Evolutionary conservation across 345 rosid species (phyloP).

Genomic region (Lepidium africanum): DNA sequence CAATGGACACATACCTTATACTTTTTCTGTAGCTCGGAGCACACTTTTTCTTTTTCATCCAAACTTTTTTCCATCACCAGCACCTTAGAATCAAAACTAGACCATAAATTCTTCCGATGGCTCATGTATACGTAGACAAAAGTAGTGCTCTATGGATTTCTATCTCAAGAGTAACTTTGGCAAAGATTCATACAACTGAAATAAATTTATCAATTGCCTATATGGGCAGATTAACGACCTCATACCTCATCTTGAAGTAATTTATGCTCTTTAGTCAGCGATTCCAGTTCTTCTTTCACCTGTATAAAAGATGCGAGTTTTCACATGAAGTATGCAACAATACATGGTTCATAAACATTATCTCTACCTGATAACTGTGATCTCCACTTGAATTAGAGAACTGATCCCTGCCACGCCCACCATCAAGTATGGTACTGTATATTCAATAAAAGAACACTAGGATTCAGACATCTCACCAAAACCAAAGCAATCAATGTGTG

Average conservation of each 20-base stretch:
- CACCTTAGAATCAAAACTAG: slow-evolving; percentile 37
- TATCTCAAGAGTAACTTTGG: neutral
- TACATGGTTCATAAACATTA: neutral
- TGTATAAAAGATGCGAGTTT: slow-evolving; percentile 14
- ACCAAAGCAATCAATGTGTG: neutral
- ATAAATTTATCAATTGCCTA: neutral
- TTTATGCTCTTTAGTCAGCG: slow-evolving; percentile 40
- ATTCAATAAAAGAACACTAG: neutral
- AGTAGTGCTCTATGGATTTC: neutral
- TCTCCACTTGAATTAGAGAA: slow-evolving; percentile 48
- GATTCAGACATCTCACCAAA: neutral
- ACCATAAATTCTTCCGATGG: neutral
- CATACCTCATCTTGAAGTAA: slow-evolving; percentile 60
- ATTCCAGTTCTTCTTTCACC: slow-evolving; percentile 55
- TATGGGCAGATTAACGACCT: neutral
- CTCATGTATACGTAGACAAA: neutral
- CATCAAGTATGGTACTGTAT: slow-evolving; percentile 42
- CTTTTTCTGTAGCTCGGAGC: slow-evolving; percentile 53
- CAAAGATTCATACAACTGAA: neutral
- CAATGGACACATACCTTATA: slow-evolving; percentile 40
- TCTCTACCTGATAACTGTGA: slow-evolving; percentile 44
- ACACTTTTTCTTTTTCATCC: slow-evolving; percentile 38
- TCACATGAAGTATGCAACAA: neutral
- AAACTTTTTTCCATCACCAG: slow-evolving; percentile 42
- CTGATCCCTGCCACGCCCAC: slow-evolving; percentile 35